phyloP scores from a whole-genome alignment of 1,139 yeast genomes.

The Meyerozyma carpophila region DNA sequence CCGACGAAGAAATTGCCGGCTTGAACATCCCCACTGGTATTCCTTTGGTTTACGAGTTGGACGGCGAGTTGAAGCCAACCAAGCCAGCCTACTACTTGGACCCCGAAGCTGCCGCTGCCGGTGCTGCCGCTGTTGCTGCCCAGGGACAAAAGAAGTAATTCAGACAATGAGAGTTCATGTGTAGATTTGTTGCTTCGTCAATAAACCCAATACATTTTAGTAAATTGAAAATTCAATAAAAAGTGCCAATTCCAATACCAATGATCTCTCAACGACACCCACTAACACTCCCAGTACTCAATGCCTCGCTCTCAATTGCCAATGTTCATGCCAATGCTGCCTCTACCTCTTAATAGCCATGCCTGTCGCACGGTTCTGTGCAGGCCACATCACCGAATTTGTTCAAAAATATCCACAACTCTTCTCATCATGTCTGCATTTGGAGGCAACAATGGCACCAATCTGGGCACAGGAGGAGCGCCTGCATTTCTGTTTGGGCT shows the following conservation, averaged over 20 bases:
- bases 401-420: background rate
- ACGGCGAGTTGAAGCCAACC: constrained; percentile 78
- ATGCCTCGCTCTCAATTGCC: too few relatives aligned
- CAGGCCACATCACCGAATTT: background rate
- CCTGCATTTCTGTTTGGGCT: constrained; percentile 1
- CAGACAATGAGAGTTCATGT: background rate
- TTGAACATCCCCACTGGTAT: constrained; percentile 98
- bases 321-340: background rate
- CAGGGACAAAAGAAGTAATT: constrained; percentile 64
- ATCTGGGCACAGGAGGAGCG: constrained; percentile 1
- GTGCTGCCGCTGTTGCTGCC: constrained; percentile 98
- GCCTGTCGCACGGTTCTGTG: background rate
- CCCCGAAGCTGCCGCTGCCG: constrained; percentile 99
- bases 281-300: too few relatives aligned
- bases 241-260: too few relatives aligned
- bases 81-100: constrained; percentile 96
- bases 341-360: background rate
- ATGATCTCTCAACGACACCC: too few relatives aligned
- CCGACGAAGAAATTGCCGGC: constrained; percentile 88
- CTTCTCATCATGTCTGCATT: background rate
- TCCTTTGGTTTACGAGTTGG: constrained; percentile 96
- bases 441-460: background rate
- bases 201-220: too few relatives aligned
- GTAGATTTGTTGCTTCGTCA: background rate
- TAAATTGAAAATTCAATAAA: too few relatives aligned